These are phyloP conservation scores for Fusarium oligoseptatum DNA, from an alignment of 2,329 filamentous ascomycete species.

Conservation along the genomic window DNA sequence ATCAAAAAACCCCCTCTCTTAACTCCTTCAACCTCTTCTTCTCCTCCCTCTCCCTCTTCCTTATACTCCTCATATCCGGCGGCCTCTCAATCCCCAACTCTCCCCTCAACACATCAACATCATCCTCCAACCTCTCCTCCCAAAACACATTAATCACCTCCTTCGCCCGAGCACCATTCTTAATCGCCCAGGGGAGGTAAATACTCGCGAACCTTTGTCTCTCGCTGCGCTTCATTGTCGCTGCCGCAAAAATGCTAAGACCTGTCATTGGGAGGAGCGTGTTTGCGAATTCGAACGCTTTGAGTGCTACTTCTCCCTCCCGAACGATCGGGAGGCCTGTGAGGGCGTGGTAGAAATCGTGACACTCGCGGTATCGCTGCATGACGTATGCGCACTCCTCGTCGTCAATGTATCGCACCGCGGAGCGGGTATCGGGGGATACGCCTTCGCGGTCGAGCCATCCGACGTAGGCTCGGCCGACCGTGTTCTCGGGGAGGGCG, in stretches of 20 bases:
- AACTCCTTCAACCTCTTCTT: slow-evolving; percentile 72
- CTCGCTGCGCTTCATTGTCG: slow-evolving; percentile 87
- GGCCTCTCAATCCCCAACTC: slow-evolving; percentile 89
- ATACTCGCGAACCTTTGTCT: slow-evolving; percentile 78
- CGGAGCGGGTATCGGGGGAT: slow-evolving; percentile 86
- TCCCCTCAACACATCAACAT: slow-evolving; percentile 80
- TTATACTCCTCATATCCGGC: slow-evolving; percentile 84
- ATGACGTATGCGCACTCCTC: slow-evolving; percentile 98
- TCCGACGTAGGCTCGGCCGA: slow-evolving; percentile 84
- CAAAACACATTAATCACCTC: slow-evolving; percentile 97
- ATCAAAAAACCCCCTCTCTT: slow-evolving; percentile 41
- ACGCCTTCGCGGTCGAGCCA: slow-evolving; percentile 98
- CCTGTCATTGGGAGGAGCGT: slow-evolving; percentile 96
- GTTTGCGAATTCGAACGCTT: slow-evolving; percentile 97
- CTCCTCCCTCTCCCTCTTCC: slow-evolving; percentile 77
- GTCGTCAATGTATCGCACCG: slow-evolving; percentile 92
- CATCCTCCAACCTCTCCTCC: slow-evolving; percentile 91
- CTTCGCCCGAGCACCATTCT: slow-evolving; percentile 81
- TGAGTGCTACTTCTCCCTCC: slow-evolving; percentile 98
- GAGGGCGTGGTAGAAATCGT: slow-evolving; percentile 97
- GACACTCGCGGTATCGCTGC: slow-evolving; percentile 96
- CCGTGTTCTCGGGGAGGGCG: slow-evolving; percentile 75
- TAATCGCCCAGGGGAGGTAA: slow-evolving; percentile 91
- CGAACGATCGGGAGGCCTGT: slow-evolving; percentile 90
- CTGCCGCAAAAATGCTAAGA: slow-evolving; percentile 85